Evolutionary conservation across 345 rosid genomes (phyloP).

Genomic region (Lumnitzera racemosa): DNA sequence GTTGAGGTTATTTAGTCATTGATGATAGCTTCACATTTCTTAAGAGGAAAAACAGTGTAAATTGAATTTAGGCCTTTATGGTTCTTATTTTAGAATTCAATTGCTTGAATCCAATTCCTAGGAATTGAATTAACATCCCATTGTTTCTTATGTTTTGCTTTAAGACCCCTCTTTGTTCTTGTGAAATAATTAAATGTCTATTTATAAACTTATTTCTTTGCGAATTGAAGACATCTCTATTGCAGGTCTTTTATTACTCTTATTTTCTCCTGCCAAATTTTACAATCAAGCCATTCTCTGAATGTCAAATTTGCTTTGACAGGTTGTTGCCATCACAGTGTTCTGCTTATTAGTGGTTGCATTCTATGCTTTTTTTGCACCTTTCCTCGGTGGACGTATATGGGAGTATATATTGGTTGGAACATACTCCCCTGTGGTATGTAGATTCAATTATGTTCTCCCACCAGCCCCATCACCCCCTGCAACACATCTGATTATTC

Average conservation of each 20-base stretch:
- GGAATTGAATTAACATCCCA: too few relatives aligned
- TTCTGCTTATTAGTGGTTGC: slow-evolving; percentile 89
- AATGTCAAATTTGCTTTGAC: slow-evolving; percentile 12
- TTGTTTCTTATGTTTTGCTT: too few relatives aligned
- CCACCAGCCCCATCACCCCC: neutral
- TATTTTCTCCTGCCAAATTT: too few relatives aligned
- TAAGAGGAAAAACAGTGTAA: too few relatives aligned
- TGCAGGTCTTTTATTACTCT: neutral
- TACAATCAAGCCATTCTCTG: neutral
- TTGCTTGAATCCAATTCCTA: too few relatives aligned
- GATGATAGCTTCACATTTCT: too few relatives aligned
- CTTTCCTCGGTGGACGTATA: slow-evolving; percentile 82
- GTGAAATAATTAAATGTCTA: too few relatives aligned
- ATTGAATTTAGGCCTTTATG: too few relatives aligned
- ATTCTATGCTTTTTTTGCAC: slow-evolving; percentile 90
- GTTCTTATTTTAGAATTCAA: too few relatives aligned
- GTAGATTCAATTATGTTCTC: slow-evolving; percentile 10
- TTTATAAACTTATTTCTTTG: too few relatives aligned
- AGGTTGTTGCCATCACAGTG: slow-evolving; percentile 98
- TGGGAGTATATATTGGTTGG: slow-evolving; percentile 77
- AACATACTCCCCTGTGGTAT: slow-evolving; percentile 89
- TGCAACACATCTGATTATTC: neutral
- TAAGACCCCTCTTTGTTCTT: too few relatives aligned
- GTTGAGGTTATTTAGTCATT: too few relatives aligned
- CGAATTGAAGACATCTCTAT: neutral